Base-by-base conservation (phyloP, 768 basidiomycete species). In the Boletales sp. region DNA sequence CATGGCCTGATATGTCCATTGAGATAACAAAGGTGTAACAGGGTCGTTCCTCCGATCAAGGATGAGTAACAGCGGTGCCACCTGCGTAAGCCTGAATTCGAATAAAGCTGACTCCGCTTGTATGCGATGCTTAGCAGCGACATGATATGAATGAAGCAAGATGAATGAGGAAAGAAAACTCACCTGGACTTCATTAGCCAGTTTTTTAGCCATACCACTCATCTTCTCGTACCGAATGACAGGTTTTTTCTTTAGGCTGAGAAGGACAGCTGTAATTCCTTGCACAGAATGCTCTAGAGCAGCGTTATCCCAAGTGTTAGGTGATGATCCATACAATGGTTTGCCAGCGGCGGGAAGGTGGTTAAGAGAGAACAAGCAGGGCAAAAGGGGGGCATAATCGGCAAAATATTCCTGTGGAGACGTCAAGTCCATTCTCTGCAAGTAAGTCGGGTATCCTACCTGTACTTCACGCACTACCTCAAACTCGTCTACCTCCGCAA, bases 1-100 rank as follows among this genome's bases (percentile, higher is more conserved):
- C 94, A 98, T 97, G 2, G 95, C 97, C 66, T 98, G 95, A 71
- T 98, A 98, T 21, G 97, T 98, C 97, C 97, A 98, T 69, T 97
- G 97, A 3, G 92, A 92, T 29, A 98, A 76, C 34, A 98, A 72
- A 5, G 97, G 97, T 0, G 97, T 98, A 6, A 98, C 91, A 3
- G 97, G 97, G 62, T 99, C 97, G 68, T 97, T 97, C 55, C 95
- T 77, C 54, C 97, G 81, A 70, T 99, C 97, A 48, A 99, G 78
- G 55, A 99, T 90, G 44, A 99, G 77, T 31, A 99, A 73, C 39
- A 98, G 64, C 8, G 97, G 97, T 2, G 92, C 80, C 8, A 91
- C 84, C 67, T 93, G 90, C 2, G 90, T 92, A 35, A 84, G 75
- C 41, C 94, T 81, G 67, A 98, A 98, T 62, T 97, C 93, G 68